Base-by-base conservation (phyloP, 179 eudicot genomes). In the Pouteria campechiana region DNA sequence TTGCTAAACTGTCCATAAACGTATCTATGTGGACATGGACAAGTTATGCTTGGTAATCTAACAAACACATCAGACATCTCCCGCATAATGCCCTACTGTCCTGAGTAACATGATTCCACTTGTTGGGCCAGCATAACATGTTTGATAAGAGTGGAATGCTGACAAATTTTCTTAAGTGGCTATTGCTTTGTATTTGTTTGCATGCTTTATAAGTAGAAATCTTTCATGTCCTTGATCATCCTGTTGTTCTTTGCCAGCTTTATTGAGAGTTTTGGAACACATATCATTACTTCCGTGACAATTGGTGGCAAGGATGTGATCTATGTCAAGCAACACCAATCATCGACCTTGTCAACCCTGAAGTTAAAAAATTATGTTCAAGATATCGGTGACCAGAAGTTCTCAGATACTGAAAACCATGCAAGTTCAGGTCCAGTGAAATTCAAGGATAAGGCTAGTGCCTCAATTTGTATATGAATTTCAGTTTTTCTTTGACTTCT, bases 301-400 rank as follows among this genome's bases (percentile, higher is more conserved):
- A 72, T 87, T 43, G 96, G 96, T 31, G 96, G 96, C 37, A 87
- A 83, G 71, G 94, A 87, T 50, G 79, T 87, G 22, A 77, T 87
- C 36, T 87, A 72, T 36, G 78, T 83, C 32, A 87, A 78, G 54
- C 96, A 87, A 51, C 94, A 83, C 54, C 73, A 48, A 17, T 68
- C 81, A 22, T 87, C 96, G 13, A 78, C 92, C 56, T 57, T 83
- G 46, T 74, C 94, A 8, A 52, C 67, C 24, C 32, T 59, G 50
- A 87, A 87, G 55, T 63, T 87, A 58, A 87, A 87, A 58, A 79
- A 45, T 33, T 87, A 87, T 50, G 79, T 83, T 53, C 87, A 81
- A 59, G 83, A 87, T 59, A 75, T 87, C 38, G 87, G 92, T 50
- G 80, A 83, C 49, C 81, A 77, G 48, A 74, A 94, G 69, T 87